These are phyloP conservation scores for Picochlorum sp. DNA, from an alignment of 139 green algal species.

Conservation along the genomic window DNA sequence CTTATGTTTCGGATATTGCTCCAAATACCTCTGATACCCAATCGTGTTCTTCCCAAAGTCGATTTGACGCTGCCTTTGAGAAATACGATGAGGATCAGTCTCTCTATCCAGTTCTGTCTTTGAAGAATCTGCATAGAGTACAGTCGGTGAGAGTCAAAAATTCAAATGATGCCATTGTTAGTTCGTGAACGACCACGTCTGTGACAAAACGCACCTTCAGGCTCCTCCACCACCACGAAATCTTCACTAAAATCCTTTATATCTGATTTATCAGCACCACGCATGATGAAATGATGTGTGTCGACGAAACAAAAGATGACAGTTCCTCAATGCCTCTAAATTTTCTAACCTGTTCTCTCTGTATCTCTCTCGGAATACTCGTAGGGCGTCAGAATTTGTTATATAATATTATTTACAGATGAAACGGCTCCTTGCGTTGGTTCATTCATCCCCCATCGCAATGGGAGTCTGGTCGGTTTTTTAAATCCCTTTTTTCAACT, in stretches of 20 bases:
- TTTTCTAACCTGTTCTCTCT: too few species aligned
- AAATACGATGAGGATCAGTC: conserved; percentile 38
- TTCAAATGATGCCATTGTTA: background rate
- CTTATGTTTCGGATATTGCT: conserved; percentile 42
- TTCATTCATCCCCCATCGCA: too few species aligned
- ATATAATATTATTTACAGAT: too few species aligned
- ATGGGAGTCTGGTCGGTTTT: too few species aligned
- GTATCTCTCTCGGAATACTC: too few species aligned
- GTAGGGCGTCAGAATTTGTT: too few species aligned
- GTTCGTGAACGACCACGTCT: too few species aligned
- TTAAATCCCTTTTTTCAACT: too few species aligned
- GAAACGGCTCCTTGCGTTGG: too few species aligned
- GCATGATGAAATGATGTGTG: background rate
- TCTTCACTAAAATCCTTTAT: conserved; percentile 3
- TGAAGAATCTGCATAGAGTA: background rate
- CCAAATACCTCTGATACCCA: conserved; percentile 68
- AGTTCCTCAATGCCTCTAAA: too few species aligned
- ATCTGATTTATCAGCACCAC: background rate
- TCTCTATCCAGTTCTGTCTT: conserved; percentile 14
- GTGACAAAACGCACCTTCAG: background rate
- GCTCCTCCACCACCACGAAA: conserved; percentile 25
- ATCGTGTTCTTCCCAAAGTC: conserved; percentile 88
- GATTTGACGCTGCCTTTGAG: conserved; percentile 80
- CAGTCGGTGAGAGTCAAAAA: background rate
- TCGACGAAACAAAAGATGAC: too few species aligned